These are phyloP conservation scores for Botrytis aclada DNA, from an alignment of 2,329 filamentous ascomycete genomes.

Conservation along the genomic window DNA sequence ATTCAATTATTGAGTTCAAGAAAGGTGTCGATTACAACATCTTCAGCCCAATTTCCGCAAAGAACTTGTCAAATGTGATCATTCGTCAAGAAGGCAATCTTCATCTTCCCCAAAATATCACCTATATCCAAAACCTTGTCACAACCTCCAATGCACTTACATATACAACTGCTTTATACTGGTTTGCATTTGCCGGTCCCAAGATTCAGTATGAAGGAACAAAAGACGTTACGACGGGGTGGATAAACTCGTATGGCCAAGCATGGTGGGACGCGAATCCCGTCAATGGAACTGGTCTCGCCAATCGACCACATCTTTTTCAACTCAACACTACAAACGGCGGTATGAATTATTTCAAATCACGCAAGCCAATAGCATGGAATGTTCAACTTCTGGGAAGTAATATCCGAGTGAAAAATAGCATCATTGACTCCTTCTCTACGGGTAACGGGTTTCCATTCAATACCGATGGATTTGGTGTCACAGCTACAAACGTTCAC, in stretches of 20 bases:
- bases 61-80: conserved; percentile 43
- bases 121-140: conserved; percentile 40
- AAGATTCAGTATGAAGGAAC: conserved; percentile 39
- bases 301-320: conserved; percentile 43
- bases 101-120: conserved; percentile 43
- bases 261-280: conserved; percentile 46
- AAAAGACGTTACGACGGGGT: conserved; percentile 41
- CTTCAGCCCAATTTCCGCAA: conserved; percentile 41
- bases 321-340: conserved; percentile 40
- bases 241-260: conserved; percentile 47
- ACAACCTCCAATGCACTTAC: conserved; percentile 36
- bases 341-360: conserved; percentile 42
- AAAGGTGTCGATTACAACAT: conserved; percentile 45
- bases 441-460: conserved; percentile 21
- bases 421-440: conserved; percentile 38
- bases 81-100: conserved; percentile 45
- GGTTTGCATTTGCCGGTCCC: conserved; percentile 41
- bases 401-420: conserved; percentile 42
- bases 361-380: conserved; percentile 45
- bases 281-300: conserved; percentile 40
- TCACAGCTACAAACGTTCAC: conserved; percentile 36
- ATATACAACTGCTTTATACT: conserved; percentile 36
- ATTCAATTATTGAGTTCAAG: conserved; percentile 41
- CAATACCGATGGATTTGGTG: conserved; percentile 38
- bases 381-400: conserved; percentile 41